Conservation (phyloP, 2,329 filamentous ascomycete genomes). For the Colletotrichum theobromicola region DNA sequence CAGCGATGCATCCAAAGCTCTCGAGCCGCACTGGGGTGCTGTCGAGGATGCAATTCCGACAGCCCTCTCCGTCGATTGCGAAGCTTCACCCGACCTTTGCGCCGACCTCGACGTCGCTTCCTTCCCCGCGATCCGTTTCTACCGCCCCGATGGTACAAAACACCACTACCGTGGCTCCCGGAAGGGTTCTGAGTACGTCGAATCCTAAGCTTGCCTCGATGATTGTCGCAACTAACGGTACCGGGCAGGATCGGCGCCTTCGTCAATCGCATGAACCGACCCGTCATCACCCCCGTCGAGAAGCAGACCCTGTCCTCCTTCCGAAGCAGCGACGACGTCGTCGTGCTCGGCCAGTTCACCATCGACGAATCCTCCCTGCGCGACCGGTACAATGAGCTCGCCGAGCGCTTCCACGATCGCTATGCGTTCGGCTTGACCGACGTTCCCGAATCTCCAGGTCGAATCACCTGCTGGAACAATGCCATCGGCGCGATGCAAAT, state of each 20-base stretch:
- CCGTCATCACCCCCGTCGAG: conserved; percentile 31
- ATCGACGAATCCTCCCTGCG: conserved; percentile 31
- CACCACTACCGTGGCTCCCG: conserved; percentile 49
- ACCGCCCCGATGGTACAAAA: conserved; percentile 36
- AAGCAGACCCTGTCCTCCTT: conserved; percentile 35
- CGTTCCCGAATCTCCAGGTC: conserved; percentile 18
- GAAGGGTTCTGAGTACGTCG: conserved; percentile 39
- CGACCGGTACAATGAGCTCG: conserved; percentile 35
- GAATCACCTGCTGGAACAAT: conserved; percentile 46
- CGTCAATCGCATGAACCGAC: conserved; percentile 31
- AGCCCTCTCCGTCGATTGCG: conserved; percentile 47
- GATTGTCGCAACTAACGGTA: conserved; percentile 1
- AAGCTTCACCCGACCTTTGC: conserved; percentile 39
- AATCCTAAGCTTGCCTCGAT: not conserved
- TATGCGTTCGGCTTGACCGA: conserved; percentile 43
- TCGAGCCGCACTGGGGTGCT: conserved; percentile 40
- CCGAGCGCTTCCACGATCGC: conserved; percentile 41
- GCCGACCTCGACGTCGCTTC: conserved; percentile 45
- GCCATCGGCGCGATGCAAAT: conserved; percentile 38
- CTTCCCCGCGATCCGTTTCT: conserved; percentile 52
- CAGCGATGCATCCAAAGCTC: conserved; percentile 34
- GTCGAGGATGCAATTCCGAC: conserved; percentile 26
- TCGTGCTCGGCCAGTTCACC: conserved; percentile 44
- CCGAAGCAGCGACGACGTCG: conserved; percentile 42
- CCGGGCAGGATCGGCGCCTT: conserved; percentile 31